phyloP scores from a whole-genome alignment of 2,329 filamentous ascomycete genomes.

The Aspergillus ustus region DNA sequence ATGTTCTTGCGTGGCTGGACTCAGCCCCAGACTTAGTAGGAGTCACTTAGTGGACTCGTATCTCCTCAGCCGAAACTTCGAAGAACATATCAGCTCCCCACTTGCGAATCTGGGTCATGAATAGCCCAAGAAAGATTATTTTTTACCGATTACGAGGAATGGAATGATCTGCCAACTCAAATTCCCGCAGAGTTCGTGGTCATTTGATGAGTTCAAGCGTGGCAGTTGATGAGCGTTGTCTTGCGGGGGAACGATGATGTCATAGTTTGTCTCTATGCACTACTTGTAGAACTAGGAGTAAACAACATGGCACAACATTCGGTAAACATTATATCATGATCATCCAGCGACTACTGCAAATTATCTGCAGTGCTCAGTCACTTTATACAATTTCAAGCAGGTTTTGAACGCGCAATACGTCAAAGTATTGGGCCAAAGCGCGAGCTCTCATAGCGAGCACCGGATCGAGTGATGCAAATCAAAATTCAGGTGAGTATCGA shows the following conservation, averaged over 20 bases:
- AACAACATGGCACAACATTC: not conserved
- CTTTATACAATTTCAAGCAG: not conserved
- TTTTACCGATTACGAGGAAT: not conserved
- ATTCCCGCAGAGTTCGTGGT: not conserved
- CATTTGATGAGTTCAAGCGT: not conserved
- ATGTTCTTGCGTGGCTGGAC: not conserved
- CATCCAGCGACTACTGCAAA: not conserved
- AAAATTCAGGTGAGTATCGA: not conserved
- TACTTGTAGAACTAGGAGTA: not conserved
- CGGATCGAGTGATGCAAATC: not conserved
- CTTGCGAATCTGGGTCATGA: not conserved
- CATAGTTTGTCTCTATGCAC: not conserved
- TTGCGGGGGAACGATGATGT: not conserved
- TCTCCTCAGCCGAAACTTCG: not conserved
- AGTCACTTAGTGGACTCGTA: not conserved
- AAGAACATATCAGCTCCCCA: not conserved
- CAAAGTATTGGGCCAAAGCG: not conserved
- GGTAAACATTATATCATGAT: not conserved
- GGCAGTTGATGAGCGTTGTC: not conserved
- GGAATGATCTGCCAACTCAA: slow-evolving; percentile 4
- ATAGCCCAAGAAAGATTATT: not conserved
- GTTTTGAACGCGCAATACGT: not conserved
- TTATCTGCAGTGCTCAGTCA: not conserved
- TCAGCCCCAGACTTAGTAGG: not conserved
- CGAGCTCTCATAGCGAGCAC: not conserved